phyloP scores from a whole-genome alignment of 257 asterid genomes.

The Solanum gracilifrons region DNA sequence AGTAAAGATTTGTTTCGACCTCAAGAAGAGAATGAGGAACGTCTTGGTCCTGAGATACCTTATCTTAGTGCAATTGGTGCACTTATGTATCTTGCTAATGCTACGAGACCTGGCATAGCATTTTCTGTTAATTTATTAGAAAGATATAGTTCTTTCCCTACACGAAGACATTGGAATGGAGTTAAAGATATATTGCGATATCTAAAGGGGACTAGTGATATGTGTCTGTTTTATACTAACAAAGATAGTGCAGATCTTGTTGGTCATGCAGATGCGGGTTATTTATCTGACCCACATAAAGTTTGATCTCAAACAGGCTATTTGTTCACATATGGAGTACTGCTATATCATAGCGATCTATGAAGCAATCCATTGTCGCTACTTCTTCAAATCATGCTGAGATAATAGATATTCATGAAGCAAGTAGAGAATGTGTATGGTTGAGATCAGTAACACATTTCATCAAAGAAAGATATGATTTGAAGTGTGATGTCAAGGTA shows the following conservation, averaged over 20 bases:
- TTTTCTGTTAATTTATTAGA: neutral
- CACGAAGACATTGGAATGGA: neutral
- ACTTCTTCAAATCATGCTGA: neutral
- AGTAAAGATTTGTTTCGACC: neutral
- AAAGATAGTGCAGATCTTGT: no score
- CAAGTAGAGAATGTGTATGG: neutral
- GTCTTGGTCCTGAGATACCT: neutral
- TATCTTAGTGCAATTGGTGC: neutral
- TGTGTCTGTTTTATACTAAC: neutral
- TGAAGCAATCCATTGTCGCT: neutral
- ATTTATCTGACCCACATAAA: neutral
- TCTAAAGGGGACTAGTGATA: neutral
- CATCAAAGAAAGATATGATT: neutral
- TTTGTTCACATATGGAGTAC: neutral
- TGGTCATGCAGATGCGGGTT: no score
- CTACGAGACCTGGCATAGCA: neutral
- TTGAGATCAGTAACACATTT: neutral
- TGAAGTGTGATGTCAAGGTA: neutral
- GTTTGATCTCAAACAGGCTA: neutral
- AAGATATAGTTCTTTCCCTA: neutral
- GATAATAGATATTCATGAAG: neutral
- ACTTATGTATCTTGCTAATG: neutral
- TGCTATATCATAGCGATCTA: neutral
- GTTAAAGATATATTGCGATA: neutral
- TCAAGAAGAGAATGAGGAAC: neutral